These are phyloP conservation scores for Erysimum cheiranthoides DNA, from an alignment of 345 rosid species.

Conservation along the genomic window DNA sequence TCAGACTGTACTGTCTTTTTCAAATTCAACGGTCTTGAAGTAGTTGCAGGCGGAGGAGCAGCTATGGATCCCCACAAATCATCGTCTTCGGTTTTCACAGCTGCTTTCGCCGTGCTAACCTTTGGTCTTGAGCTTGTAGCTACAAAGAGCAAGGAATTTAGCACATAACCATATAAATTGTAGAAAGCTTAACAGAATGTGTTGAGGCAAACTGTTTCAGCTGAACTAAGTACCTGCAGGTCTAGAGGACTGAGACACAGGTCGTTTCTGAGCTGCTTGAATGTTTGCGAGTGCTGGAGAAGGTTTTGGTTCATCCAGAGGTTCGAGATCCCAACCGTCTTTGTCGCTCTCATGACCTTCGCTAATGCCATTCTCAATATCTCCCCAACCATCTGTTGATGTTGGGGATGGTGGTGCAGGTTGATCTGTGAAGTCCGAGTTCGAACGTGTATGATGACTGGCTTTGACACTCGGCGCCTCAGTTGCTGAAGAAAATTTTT, in stretches of 20 bases:
- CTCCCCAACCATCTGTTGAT: constrained; percentile 99
- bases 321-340: constrained; percentile 98
- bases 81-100: constrained; percentile 66
- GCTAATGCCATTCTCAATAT: constrained; percentile 76
- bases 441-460: constrained; percentile 60
- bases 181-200: constrained; percentile 9
- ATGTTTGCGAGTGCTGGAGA: constrained; percentile 78
- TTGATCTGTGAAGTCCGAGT: constrained; percentile 75
- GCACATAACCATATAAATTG: constrained; percentile 3
- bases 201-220: constrained; percentile 16
- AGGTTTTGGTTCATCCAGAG: constrained; percentile 87
- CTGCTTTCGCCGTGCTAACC: constrained; percentile 48
- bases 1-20: constrained; percentile 57
- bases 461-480: constrained; percentile 62
- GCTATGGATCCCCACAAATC: constrained; percentile 99
- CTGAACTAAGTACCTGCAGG: constrained; percentile 60
- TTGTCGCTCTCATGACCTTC: constrained; percentile 80
- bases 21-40: constrained; percentile 69
- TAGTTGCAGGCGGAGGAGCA: constrained; percentile 74
- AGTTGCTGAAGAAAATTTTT: constrained; percentile 45
- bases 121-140: constrained; percentile 70
- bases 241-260: constrained; percentile 72
- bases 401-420: constrained; percentile 82
- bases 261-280: constrained; percentile 94
- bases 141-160: constrained; percentile 28